phyloP scores from a whole-genome alignment of 2,329 filamentous ascomycete species.

The Trichoderma pleuroti region DNA sequence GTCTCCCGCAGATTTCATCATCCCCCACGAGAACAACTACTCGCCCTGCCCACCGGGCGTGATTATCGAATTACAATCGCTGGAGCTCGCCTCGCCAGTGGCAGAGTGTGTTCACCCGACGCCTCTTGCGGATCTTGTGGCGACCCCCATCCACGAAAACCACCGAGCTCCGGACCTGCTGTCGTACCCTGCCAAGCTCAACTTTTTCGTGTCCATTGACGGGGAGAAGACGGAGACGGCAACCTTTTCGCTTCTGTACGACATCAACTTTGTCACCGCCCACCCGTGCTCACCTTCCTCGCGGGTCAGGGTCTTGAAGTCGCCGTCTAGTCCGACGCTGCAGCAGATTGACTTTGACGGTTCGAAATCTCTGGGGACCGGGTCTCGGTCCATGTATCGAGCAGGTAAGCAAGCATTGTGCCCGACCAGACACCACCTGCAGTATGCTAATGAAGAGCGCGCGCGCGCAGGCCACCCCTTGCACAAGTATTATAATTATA shows the following conservation, averaged over 20 bases:
- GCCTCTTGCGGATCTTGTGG: conserved; percentile 40
- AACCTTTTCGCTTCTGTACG: conserved; percentile 49
- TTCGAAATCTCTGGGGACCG: conserved; percentile 40
- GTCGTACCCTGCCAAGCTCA: conserved; percentile 35
- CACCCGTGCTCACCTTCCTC: conserved; percentile 60
- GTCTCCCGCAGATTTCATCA: conserved; percentile 59
- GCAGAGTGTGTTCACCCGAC: conserved; percentile 45
- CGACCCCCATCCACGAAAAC: conserved; percentile 37
- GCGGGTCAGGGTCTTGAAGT: conserved; percentile 55
- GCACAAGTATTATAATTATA: conserved; percentile 61
- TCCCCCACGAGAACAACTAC: conserved; percentile 56
- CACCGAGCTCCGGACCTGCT: conserved; percentile 34
- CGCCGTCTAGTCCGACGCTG: conserved; percentile 57
- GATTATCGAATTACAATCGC: conserved; percentile 46
- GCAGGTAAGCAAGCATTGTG: conserved; percentile 39
- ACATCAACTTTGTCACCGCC: conserved; percentile 63
- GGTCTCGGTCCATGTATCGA: conserved; percentile 45
- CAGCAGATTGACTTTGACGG: conserved; percentile 54
- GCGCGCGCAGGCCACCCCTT: conserved; percentile 53
- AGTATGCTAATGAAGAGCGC: background rate
- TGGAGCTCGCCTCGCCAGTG: conserved; percentile 46
- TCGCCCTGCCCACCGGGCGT: conserved; percentile 45
- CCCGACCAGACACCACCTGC: background rate
- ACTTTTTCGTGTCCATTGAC: conserved; percentile 36
- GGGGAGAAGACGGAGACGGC: conserved; percentile 41